Evolutionary conservation across 192 early-diverging fungal genomes (phyloP), one percentile per base, ranked within the genome.

Genomic region (Podochytrium sp.): DNA sequence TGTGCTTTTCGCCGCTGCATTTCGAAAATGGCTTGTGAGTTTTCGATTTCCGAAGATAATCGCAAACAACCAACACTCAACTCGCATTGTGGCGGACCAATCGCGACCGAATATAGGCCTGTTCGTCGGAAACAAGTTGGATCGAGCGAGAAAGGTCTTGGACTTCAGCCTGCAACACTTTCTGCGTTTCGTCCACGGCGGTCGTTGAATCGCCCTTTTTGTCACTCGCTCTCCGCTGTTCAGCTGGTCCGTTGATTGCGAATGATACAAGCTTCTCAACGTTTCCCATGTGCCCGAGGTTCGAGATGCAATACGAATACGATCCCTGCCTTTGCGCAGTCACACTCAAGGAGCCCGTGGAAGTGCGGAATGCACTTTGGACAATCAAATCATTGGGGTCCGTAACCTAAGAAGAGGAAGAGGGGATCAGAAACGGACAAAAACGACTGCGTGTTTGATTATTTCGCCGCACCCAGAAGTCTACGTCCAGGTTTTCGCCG

Each of bases 241-340:
- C 61, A 41, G 29, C 61, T 0, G 61, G 61, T 38, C 61, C 61
- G 3, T 40, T 35, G 18, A 63, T 20, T 14, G 61, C 29, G 37
- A 63, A 63, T 18, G 61, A 63, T 0, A 63, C 61, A 10, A 7
- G 18, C 37, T 63, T 63, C 37, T 63, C 61, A 35, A 35, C 40
- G 20, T 41, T 41, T 14, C 61, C 61, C 18, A 35, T 20, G 20
- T 35, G 33, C 1, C 61, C 61, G 32, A 63, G 1, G 61, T 63
- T 63, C 37, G 61, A 63, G 61, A 63, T 63, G 61, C 61, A 63
- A 29, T 63, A 63, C 37, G 14, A 16, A 41, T 63, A 38, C 61
- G 37, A 18, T 32, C 61, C 61, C 32, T 40, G 16, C 40, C 38
- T 63, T 14, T 27, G 14, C 40, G 61, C 61, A 40, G 29, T 35